These are phyloP conservation scores for Globisporangium nagaii DNA, from an alignment of 352 stramenopile genomes.

Conservation along the genomic window DNA sequence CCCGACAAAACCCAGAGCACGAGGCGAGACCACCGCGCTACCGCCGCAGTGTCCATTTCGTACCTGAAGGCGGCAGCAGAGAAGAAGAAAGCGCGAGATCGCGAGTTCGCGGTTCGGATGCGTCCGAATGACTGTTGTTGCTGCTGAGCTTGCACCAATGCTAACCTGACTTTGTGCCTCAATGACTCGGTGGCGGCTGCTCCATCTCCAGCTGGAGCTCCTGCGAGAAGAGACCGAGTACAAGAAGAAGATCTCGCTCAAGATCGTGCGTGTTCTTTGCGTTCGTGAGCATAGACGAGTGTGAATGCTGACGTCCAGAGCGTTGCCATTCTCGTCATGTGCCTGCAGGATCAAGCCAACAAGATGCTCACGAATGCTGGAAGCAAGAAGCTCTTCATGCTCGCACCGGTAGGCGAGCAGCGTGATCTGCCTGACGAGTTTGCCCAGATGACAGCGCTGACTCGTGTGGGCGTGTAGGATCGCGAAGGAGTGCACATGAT, in stretches of 20 bases:
- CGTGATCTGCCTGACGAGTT: background rate
- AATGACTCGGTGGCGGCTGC: background rate
- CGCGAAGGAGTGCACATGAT: slow-evolving; percentile 69
- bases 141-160: background rate
- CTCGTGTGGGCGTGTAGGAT: slow-evolving; percentile 22
- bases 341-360: slow-evolving; percentile 67
- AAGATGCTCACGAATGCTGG: slow-evolving; percentile 47
- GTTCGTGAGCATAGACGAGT: too few species aligned
- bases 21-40: background rate
- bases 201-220: slow-evolving; percentile 34
- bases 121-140: background rate
- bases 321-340: too few species aligned
- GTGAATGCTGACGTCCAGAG: background rate
- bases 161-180: background rate
- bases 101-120: slow-evolving; percentile 51
- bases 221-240: slow-evolving; percentile 58
- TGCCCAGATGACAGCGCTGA: too few species aligned
- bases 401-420: slow-evolving; percentile 28
- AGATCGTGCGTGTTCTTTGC: slow-evolving; percentile 44
- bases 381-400: slow-evolving; percentile 38
- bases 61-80: slow-evolving; percentile 52
- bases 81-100: slow-evolving; percentile 63
- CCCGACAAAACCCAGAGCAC: slow-evolving; percentile 7
- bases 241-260: slow-evolving; percentile 66
- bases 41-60: slow-evolving; percentile 45